These are phyloP conservation scores for Loxodes magnus DNA, from an alignment of 73 alveolate genomes.

Conservation along the genomic window DNA sequence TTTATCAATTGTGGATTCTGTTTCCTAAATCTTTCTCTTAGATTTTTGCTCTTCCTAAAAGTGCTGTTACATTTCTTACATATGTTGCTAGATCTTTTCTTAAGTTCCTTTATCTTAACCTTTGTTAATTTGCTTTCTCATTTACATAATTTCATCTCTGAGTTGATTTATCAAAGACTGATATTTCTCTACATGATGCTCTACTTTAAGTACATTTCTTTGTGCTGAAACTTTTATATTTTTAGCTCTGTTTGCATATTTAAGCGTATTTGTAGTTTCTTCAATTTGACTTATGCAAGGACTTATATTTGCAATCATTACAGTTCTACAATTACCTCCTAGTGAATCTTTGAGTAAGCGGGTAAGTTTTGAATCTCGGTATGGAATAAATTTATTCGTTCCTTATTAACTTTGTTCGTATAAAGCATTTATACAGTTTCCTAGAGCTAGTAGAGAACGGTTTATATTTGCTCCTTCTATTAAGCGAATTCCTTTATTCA, in stretches of 20 bases:
- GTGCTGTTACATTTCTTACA: not conserved
- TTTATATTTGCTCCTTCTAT: conserved; percentile 98
- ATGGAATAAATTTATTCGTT: conserved; percentile 69
- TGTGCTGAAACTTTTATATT: conserved; percentile 83
- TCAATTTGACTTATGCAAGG: conserved; percentile 79
- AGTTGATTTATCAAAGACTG: conserved; percentile 71
- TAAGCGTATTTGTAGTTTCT: conserved; percentile 95
- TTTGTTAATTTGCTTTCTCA: not conserved
- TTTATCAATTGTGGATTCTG: not conserved
- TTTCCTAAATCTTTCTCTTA: not conserved
- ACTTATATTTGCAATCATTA: conserved; percentile 93
- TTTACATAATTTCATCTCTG: conserved; percentile 4
- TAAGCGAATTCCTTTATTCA: conserved; percentile 92
- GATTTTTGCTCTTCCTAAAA: conserved; percentile 1
- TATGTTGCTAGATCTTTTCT: not conserved
- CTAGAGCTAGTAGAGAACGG: conserved; percentile 87
- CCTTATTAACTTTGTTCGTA: conserved; percentile 79
- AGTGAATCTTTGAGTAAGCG: conserved; percentile 90
- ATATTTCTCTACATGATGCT: conserved; percentile 89
- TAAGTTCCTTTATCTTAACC: not conserved
- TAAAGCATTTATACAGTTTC: conserved; percentile 95
- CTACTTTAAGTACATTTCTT: conserved; percentile 86
- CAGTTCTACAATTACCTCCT: conserved; percentile 98
- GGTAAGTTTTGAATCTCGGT: conserved; percentile 94
- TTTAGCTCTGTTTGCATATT: conserved; percentile 98